Percentiles rank a stretch among this genome's conserved stretches.
Conservation (phyloP, 2,329 filamentous ascomycete genomes). For the Stagonosporopsis rhizophila region DNA sequence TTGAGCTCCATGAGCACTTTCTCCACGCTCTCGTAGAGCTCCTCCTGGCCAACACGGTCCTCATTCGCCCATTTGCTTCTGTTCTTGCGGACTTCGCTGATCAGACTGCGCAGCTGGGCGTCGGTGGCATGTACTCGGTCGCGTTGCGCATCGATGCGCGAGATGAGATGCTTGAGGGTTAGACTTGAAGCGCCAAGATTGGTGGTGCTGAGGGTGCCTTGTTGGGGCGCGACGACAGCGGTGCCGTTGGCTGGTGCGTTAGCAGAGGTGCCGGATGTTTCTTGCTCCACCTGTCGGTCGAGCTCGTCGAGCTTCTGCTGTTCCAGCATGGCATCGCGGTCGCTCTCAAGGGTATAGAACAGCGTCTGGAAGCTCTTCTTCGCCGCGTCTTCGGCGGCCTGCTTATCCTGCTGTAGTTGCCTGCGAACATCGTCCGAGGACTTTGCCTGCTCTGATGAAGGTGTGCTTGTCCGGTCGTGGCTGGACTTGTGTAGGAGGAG, state of each 20-base stretch:
- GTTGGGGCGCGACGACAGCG: slow-evolving; percentile 64
- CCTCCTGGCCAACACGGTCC: slow-evolving; percentile 96
- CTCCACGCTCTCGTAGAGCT: slow-evolving; percentile 94
- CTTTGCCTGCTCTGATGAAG: slow-evolving; percentile 66
- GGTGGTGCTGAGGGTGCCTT: slow-evolving; percentile 88
- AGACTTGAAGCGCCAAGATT: slow-evolving; percentile 96
- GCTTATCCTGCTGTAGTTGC: slow-evolving; percentile 89
- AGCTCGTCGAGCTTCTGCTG: slow-evolving; percentile 97
- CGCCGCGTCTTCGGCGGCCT: slow-evolving; percentile 86
- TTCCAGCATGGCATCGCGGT: slow-evolving; percentile 94
- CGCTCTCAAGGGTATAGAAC: slow-evolving; percentile 94
- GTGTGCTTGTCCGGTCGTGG: slow-evolving; percentile 64
- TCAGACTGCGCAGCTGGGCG: slow-evolving; percentile 86
- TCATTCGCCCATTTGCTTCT: slow-evolving; percentile 99
- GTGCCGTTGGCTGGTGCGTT: slow-evolving; percentile 60
- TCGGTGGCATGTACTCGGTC: slow-evolving; percentile 90
- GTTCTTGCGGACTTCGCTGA: slow-evolving; percentile 98
- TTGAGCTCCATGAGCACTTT: slow-evolving; percentile 98
- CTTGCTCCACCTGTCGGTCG: slow-evolving; percentile 92
- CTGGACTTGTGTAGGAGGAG: slow-evolving; percentile 68
- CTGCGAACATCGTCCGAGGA: slow-evolving; percentile 88
- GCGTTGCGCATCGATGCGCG: slow-evolving; percentile 91
- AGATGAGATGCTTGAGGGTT: slow-evolving; percentile 95
- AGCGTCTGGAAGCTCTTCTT: slow-evolving; percentile 90
- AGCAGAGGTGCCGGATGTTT: slow-evolving; percentile 74